Conservation (phyloP, 176 grass and related monocot species). For the Pontederia paniculata region DNA sequence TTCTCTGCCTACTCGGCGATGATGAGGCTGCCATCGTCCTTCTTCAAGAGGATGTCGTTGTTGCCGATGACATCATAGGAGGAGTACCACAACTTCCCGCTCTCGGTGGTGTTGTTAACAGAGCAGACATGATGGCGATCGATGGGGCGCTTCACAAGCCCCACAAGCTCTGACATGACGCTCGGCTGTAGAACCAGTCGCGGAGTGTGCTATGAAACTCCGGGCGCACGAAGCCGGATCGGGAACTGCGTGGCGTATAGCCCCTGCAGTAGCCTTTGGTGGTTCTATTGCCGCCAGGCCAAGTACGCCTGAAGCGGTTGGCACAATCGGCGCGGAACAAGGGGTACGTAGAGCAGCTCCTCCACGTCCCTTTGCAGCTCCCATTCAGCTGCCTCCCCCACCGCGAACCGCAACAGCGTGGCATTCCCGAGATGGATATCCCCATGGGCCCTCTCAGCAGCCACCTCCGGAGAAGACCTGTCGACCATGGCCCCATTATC, state of each 20-base stretch:
- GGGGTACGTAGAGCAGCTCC: slow-evolving; percentile 51
- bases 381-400: slow-evolving; percentile 32
- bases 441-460: background rate
- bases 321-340: slow-evolving; percentile 10
- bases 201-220: slow-evolving; percentile 14
- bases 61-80: slow-evolving; percentile 48
- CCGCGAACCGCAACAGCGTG: slow-evolving; percentile 27
- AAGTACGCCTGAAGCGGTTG: background rate
- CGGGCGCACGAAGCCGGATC: slow-evolving; percentile 1
- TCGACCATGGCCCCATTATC: background rate
- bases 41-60: slow-evolving; percentile 41
- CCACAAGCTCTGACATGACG: slow-evolving; percentile 56
- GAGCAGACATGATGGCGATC: slow-evolving; percentile 19
- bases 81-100: background rate
- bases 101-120: background rate
- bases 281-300: slow-evolving; percentile 32
- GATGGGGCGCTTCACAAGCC: slow-evolving; percentile 62
- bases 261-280: background rate
- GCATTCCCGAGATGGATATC: slow-evolving; percentile 14
- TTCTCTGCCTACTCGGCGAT: no score
- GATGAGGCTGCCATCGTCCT: slow-evolving; percentile 28
- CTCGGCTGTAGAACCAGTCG: slow-evolving; percentile 44
- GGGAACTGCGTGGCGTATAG: background rate
- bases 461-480: background rate
- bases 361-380: slow-evolving; percentile 48